Base-by-base conservation (phyloP, 75 land plant genomes). In the Sequoia sempervirens region DNA sequence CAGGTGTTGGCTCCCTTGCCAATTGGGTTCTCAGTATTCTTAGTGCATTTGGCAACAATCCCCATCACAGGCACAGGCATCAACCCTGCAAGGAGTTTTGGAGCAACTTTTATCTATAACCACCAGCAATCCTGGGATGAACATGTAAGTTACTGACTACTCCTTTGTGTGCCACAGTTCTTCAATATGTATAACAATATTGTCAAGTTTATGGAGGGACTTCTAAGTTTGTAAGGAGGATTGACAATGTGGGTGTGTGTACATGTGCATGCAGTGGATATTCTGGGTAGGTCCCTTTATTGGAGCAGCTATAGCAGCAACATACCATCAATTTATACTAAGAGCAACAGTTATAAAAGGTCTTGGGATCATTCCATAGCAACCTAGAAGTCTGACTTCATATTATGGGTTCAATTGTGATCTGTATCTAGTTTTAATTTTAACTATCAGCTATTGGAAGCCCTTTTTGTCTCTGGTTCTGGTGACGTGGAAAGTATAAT, bases 241-340 rank as follows among this genome's bases (percentile, higher is more conserved):
- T 50, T 50, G 14, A 11, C 14, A 50, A 1, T 64, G 68, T 26
- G 23, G 8, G 14, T 20, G 17, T 56, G 61, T 14, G 13, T 56
- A 26, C 2, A 7, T n/a, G 7, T 68, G 52, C 4, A 41, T 76
- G 78, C 85, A 90, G 91, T 90, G 91, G 91, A 88, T 90, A 28
- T 90, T 90, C 84, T 90, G 91, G 91, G 89, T 90, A 45, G 91
- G 91, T 11, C 91, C 91, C 9, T 82, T 90, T 53, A 45, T 88
- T 40, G 91, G 91, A 84, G 91, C 91, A 15, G 84, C 85, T 0
- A 58, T 86, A 8, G 91, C 91, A 32, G 89, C 91, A 23, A 80
- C 83, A 18, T 90, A 88, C 52, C 91, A 90, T 78, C 88, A 90
- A 50, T 84, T 85, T 50, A 83, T 90, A 14, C 80, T 90, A 69